Evolutionary conservation across 306 rosid species (phyloP), one percentile per base, ranked within the genome.

Genomic region (Ziziphus jujuba): DNA sequence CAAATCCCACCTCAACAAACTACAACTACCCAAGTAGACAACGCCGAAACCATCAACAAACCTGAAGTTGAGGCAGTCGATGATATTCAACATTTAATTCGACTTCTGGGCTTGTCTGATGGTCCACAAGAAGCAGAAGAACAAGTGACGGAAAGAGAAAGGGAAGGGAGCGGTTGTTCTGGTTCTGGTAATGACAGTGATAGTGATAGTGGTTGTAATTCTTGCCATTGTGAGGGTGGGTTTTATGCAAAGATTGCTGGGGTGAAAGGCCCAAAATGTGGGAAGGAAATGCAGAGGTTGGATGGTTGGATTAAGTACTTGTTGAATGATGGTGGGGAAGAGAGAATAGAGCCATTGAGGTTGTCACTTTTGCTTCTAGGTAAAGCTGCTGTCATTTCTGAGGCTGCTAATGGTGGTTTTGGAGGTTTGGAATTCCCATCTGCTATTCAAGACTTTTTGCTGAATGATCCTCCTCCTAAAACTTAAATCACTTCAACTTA

Each of bases 311-410:
- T 92, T 56, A 63, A 84, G 19, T 82, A 75, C 73, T 89, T 85
- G n/a, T 0, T 76, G 72, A 80, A 76, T 82, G 81, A 82, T 22
- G 82, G 67, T 67, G 88, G 77, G 14, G 79, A 69, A 71, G 84
- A 81, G 57, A 87, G 72, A 70, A 73, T 59, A 56, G 96, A 92
- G 72, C 92, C 92, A 6, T 81, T 92, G 25, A 85, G 98, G 51
- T 77, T 92, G 82, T 89, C 91, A 25, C 89, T 87, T 76, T 63
- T 89, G 88, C 87, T 89, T 76, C 58, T 92, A 74, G 90, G 91
- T 16, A 87, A 87, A 77, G 84, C 89, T 80, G 82, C 82, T 77
- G 77, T 72, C 74, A 28, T 69, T 61, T 87, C 89, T 62, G 71
- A 67, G 33, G 82, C 66, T 70, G 70, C 38, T 74, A 87, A 67